Conservation (phyloP, 306 rosid genomes). For the Rosa persica region DNA sequence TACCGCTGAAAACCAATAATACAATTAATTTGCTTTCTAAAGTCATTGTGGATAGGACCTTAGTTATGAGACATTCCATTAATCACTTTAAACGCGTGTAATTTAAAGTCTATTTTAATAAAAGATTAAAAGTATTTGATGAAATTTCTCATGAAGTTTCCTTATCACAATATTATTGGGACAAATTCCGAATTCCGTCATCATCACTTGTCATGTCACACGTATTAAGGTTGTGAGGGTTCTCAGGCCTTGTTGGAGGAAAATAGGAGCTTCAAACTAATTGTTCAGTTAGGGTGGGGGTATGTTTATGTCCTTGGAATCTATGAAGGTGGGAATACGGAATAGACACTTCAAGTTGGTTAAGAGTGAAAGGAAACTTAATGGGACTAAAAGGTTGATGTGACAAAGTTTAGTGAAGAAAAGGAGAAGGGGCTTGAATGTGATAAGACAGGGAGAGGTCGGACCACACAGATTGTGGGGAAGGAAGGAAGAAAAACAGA, state of each 20-base stretch:
- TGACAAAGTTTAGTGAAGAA: slow-evolving; percentile 61
- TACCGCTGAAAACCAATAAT: neutral
- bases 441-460: slow-evolving; percentile 62
- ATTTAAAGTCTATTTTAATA: neutral
- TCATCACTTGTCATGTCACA: neutral
- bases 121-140: neutral
- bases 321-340: slow-evolving; percentile 36
- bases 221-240: neutral
- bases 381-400: slow-evolving; percentile 51
- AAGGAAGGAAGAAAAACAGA: slow-evolving; percentile 15
- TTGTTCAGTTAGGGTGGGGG: slow-evolving; percentile 16
- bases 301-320: slow-evolving; percentile 39
- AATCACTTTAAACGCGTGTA: neutral
- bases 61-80: neutral
- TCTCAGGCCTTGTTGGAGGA: neutral
- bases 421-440: slow-evolving; percentile 41
- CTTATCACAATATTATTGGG: neutral
- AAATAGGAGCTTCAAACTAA: neutral
- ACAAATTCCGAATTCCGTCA: neutral
- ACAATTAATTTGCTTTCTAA: neutral
- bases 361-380: slow-evolving; percentile 30
- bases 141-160: neutral
- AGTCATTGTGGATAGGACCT: neutral
- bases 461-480: slow-evolving; percentile 70
- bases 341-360: slow-evolving; percentile 27